These are phyloP conservation scores for Rachicladosporium sp. DNA, from an alignment of 2,329 filamentous ascomycete genomes.

Conservation along the genomic window DNA sequence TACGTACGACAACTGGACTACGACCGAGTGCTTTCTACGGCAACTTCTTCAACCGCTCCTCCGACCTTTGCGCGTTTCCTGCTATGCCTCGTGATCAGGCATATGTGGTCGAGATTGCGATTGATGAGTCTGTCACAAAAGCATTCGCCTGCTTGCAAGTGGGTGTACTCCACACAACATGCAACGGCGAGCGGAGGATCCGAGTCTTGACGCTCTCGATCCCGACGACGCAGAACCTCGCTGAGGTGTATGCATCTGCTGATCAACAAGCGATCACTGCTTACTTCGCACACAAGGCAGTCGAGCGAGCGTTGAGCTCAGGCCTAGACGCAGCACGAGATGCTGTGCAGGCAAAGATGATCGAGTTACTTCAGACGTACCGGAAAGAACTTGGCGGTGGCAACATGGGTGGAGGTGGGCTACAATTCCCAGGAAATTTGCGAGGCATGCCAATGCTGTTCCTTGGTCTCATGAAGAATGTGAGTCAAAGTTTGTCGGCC, in stretches of 20 bases:
- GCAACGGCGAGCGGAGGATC: conserved; percentile 91
- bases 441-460: conserved; percentile 81
- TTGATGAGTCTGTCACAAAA: conserved; percentile 87
- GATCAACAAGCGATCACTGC: conserved; percentile 88
- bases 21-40: conserved; percentile 98
- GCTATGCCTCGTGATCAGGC: conserved; percentile 95
- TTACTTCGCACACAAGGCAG: conserved; percentile 95
- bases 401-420: conserved; percentile 80
- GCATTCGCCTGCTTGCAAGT: conserved; percentile 87
- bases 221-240: conserved; percentile 80
- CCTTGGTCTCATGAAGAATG: conserved; percentile 89
- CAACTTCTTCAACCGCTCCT: conserved; percentile 98
- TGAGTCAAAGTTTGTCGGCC: too few relatives aligned
- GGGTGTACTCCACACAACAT: conserved; percentile 91
- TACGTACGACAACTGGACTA: conserved; percentile 85
- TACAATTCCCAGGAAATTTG: conserved; percentile 90
- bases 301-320: conserved; percentile 74
- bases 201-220: conserved; percentile 86
- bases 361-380: conserved; percentile 88
- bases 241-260: conserved; percentile 85
- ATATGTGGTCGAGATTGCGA: conserved; percentile 95
- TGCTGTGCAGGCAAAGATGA: conserved; percentile 78
- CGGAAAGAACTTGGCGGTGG: conserved; percentile 92
- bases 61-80: conserved; percentile 93
- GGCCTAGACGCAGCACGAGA: conserved; percentile 86